Conservation (phyloP, 1,284 basidiomycete species). For the Lentinus polychrous region DNA sequence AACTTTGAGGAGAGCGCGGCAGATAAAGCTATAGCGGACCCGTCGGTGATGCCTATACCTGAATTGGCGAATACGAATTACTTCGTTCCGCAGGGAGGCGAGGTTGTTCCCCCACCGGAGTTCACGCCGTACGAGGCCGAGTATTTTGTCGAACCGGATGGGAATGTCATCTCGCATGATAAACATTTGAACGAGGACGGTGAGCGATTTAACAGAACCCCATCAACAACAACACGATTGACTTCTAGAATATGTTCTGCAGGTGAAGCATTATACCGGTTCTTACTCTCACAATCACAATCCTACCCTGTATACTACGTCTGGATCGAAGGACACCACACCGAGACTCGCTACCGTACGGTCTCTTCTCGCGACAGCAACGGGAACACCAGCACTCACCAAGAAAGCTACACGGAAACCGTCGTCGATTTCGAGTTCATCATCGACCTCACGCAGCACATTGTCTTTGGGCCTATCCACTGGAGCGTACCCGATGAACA, state of each 20-base stretch:
- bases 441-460: slow-evolving; percentile 38
- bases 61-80: slow-evolving; percentile 13
- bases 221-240: not conserved
- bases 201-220: slow-evolving; percentile 18
- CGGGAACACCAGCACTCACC: slow-evolving; percentile 32
- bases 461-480: slow-evolving; percentile 21
- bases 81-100: slow-evolving; percentile 21
- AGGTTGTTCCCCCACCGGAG: slow-evolving; percentile 44
- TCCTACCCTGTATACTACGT: slow-evolving; percentile 40
- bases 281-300: slow-evolving; percentile 52
- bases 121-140: slow-evolving; percentile 61
- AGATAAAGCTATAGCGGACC: not conserved
- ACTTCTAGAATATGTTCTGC: not conserved
- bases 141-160: slow-evolving; percentile 41
- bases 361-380: slow-evolving; percentile 35
- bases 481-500: slow-evolving; percentile 29
- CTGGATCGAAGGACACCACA: slow-evolving; percentile 51
- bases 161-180: slow-evolving; percentile 62
- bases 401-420: slow-evolving; percentile 48
- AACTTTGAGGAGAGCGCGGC: slow-evolving; percentile 7
- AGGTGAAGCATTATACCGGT: slow-evolving; percentile 72
- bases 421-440: slow-evolving; percentile 62
- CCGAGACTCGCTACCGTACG: slow-evolving; percentile 44
- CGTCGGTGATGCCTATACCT: not conserved
- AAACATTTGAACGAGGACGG: slow-evolving; percentile 67